These are phyloP conservation scores for Oryza australiensis DNA, from an alignment of 176 grass and related monocot species.

Conservation along the genomic window DNA sequence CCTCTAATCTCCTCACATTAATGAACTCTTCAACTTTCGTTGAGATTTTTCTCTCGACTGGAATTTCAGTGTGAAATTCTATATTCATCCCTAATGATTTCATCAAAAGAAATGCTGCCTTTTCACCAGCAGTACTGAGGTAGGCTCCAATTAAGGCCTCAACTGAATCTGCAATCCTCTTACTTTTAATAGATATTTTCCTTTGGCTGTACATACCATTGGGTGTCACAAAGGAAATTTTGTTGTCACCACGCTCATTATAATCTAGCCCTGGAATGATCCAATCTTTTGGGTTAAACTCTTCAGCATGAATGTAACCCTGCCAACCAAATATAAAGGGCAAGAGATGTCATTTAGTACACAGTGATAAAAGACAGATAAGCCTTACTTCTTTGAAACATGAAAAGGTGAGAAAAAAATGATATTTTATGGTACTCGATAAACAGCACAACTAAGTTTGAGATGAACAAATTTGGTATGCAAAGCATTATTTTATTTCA, in stretches of 20 bases:
- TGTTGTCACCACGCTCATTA: slow-evolving; percentile 15
- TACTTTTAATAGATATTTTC: slow-evolving; percentile 59
- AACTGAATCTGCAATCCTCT: slow-evolving; percentile 66
- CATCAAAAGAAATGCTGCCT: slow-evolving; percentile 60
- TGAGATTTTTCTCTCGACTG: slow-evolving; percentile 28
- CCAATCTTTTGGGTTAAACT: slow-evolving; percentile 57
- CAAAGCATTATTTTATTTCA: slow-evolving; percentile 6
- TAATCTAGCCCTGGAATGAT: slow-evolving; percentile 58
- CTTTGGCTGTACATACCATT: slow-evolving; percentile 42
- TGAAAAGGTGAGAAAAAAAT: not conserved
- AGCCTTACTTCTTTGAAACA: slow-evolving; percentile 5
- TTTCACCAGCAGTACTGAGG: slow-evolving; percentile 59
- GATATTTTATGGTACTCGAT: not conserved
- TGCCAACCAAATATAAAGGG: slow-evolving; percentile 28
- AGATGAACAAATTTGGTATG: not conserved
- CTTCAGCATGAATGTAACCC: slow-evolving; percentile 64
- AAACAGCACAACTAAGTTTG: not conserved
- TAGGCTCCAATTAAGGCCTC: slow-evolving; percentile 71
- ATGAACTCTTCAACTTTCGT: slow-evolving; percentile 44
- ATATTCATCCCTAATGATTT: slow-evolving; percentile 61
- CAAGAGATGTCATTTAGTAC: slow-evolving; percentile 25
- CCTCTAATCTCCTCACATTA: slow-evolving; percentile 52
- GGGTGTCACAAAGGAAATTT: slow-evolving; percentile 3
- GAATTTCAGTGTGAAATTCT: slow-evolving; percentile 42
- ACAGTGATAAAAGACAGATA: slow-evolving; percentile 2